Base-by-base conservation (phyloP, 2,329 filamentous ascomycete species). In the Venturia nashicola region DNA sequence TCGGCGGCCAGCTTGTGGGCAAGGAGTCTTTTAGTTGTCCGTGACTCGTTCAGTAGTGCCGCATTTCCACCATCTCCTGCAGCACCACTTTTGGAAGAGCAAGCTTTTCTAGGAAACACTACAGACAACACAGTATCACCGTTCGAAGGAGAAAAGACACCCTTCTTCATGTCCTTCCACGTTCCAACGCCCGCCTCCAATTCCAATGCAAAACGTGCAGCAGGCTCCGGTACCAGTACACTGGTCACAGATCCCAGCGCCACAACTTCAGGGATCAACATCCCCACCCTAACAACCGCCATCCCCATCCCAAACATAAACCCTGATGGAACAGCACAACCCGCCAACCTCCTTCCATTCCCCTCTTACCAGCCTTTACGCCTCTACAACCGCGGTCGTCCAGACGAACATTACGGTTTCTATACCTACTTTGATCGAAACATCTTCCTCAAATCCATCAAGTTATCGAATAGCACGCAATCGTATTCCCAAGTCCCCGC, bases 341-440 rank as follows among this genome's bases (percentile, higher is more conserved):
- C 88, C 0, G 89, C 90, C 2, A 82, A 82, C 11, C 78, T 97
- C 67, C 83, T 94, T 57, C 89, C 91, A 0, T 79, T 83, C 8
- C 83, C 88, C 0, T 76, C 80, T 0, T 76, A 78, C 65, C 94
- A 97, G 70, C 93, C 91, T 0, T 79, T 97, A 14, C 85, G 89
- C 1, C 82, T 97, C 0, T 97, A 87, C 73, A 90, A 97, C 73
- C 88, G 91, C 23, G 91, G 89, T 20, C 79, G 89, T 36, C 77
- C 82, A 1, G 87, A 87, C 0, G 93, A 97, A 73, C 91, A 96
- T 75, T 97, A 95, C 74, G 91, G 90, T 2, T 97, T 97, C 76
- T 97, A 96, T 77, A 89, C 84, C 0, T 95, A 96, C 78, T 97
- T 89, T 74, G 86, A 91, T 75, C 90, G 91, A 68, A 88, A 87